Conservation (phyloP, 1,284 basidiomycete genomes). For the Meripilus lineatus region DNA sequence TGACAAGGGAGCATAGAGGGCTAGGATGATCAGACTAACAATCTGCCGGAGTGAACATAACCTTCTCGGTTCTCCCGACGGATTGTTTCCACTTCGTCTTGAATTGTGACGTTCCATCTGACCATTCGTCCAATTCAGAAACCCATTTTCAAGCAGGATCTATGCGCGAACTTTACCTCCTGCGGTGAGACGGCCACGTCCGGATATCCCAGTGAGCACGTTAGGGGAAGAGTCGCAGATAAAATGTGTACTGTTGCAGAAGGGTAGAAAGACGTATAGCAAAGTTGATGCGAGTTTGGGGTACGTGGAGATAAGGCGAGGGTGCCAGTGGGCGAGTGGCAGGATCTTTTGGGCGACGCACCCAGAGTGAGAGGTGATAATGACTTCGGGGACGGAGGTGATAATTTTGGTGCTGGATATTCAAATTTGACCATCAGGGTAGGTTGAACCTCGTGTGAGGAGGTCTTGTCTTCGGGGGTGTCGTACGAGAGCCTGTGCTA, state of each 20-base stretch:
- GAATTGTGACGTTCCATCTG: conserved; percentile 29
- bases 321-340: no score
- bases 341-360: no score
- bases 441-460: conserved; percentile 66
- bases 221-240: conserved; percentile 37
- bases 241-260: conserved; percentile 49
- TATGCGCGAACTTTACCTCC: conserved; percentile 32
- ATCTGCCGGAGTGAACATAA: no score
- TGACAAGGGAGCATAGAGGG: no score
- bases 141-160: conserved; percentile 43
- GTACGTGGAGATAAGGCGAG: no score
- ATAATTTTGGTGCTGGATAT: conserved; percentile 28
- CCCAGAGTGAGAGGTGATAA: no score
- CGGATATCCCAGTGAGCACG: conserved; percentile 18
- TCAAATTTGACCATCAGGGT: no score
- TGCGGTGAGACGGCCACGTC: conserved; percentile 24
- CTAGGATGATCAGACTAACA: no score
- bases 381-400: no score
- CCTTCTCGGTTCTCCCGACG: conserved; percentile 28
- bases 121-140: conserved; percentile 29
- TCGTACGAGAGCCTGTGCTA: conserved; percentile 63
- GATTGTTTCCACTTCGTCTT: conserved; percentile 30
- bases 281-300: conserved; percentile 13
- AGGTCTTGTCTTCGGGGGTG: conserved; percentile 71
- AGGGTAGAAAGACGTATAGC: conserved; percentile 41